A percentile compares a stretch with the other conserved stretches of the same genome.
Conservation (phyloP, 257 asterid genomes). For the Leptodermis oblonga region DNA sequence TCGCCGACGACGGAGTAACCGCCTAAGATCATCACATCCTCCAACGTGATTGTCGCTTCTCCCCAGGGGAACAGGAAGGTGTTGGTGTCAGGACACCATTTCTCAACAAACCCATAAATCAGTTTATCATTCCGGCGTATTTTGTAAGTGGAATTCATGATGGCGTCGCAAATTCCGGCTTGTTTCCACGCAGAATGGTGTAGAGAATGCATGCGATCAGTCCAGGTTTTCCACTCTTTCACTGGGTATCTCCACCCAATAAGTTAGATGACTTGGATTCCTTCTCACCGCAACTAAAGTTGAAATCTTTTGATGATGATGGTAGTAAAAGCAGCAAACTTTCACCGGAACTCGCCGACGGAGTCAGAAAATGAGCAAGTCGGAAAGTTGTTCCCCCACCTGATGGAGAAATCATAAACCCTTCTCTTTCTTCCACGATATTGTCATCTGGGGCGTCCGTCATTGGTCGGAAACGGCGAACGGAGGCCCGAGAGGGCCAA, state of each 20-base stretch:
- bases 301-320: neutral
- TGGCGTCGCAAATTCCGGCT: slow-evolving; percentile 27
- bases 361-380: slow-evolving; percentile 28
- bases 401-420: slow-evolving; percentile 26
- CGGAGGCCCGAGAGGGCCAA: neutral
- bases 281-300: neutral
- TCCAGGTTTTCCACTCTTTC: slow-evolving; percentile 32
- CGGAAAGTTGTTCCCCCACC: slow-evolving; percentile 19
- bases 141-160: slow-evolving; percentile 15
- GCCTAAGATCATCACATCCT: slow-evolving; percentile 37
- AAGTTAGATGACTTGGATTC: neutral
- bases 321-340: slow-evolving; percentile 14
- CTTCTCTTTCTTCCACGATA: slow-evolving; percentile 18
- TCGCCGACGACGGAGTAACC: slow-evolving; percentile 37
- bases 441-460: neutral
- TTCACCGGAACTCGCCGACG: slow-evolving; percentile 13
- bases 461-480: neutral
- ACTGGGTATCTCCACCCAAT: slow-evolving; percentile 18
- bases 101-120: slow-evolving; percentile 26
- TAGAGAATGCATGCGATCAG: slow-evolving; percentile 15
- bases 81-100: slow-evolving; percentile 39
- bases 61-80: slow-evolving; percentile 49
- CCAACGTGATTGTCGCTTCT: slow-evolving; percentile 40
- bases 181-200: slow-evolving; percentile 24
- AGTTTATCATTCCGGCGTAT: slow-evolving; percentile 14